Evolutionary conservation across 148 eudicot species (phyloP).

Genomic region (Tetragonia tetragonoides): DNA sequence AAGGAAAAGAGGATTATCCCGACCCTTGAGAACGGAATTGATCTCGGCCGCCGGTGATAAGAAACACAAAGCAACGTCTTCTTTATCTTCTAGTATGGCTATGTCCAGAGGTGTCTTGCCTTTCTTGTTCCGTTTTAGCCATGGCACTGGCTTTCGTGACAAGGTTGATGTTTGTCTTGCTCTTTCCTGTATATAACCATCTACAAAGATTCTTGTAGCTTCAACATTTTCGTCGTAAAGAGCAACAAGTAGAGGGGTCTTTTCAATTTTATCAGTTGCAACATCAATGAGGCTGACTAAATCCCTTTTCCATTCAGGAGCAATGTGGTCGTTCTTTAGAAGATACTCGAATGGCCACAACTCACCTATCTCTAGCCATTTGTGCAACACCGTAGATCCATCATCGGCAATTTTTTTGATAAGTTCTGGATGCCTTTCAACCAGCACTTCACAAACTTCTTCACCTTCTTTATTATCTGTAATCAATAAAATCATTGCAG

Average conservation of each 20-base stretch:
- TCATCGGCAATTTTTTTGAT: background rate
- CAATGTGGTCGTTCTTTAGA: background rate
- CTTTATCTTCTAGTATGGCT: background rate
- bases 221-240: too few species aligned
- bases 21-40: background rate
- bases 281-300: background rate
- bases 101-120: background rate
- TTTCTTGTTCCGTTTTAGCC: background rate
- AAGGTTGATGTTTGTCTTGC: background rate
- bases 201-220: background rate
- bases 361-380: background rate
- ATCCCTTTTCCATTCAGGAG: background rate
- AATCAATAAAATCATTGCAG: too few species aligned
- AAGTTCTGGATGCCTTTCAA: too few species aligned
- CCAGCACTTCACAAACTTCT: too few species aligned
- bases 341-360: background rate
- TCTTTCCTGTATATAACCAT: background rate
- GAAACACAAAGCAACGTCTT: background rate
- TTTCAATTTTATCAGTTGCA: background rate
- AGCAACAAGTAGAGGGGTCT: background rate
- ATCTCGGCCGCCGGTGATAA: conserved; percentile 1
- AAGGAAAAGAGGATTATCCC: background rate
- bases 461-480: too few species aligned
- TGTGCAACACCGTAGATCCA: background rate
- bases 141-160: background rate